Evolutionary conservation across 2,329 filamentous ascomycete species (phyloP), one percentile per base, ranked within the genome.

Genomic region (Tolypocladium inflatum): DNA sequence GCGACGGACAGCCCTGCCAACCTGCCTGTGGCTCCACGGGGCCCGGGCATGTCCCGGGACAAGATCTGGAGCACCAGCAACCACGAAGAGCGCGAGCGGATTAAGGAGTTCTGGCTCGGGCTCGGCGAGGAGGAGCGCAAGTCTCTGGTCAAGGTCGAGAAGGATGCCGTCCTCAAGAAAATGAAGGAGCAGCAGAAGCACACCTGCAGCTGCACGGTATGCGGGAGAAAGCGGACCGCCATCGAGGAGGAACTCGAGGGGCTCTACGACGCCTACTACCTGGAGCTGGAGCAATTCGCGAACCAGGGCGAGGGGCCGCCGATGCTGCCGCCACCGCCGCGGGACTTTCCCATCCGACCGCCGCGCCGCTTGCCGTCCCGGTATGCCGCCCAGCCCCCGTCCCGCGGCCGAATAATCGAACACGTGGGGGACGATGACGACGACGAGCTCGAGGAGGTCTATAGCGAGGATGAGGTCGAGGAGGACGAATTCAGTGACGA

Each of bases 151-250:
- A 97, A 97, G 74, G 93, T 99, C 37, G 94, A 99, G 75, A 99
- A 99, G 76, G 93, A 99, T 74, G 93, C 94, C 9, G 94, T 99
- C 0, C 77, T 99, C 58, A 91, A 90, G 70, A 99, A 99, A 79
- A 99, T 99, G 94, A 99, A 99, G 80, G 94, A 99, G 74, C 94
- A 99, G 74, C 94, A 99, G 73, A 97, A 97, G 74, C 92, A 97
- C 72, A 97, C 93, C 2, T 99, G 94, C 78, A 97, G 92, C 72
- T 99, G 94, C 74, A 95, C 91, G 5, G 93, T 99, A 45, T 99
- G 94, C 73, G 94, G 94, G 56, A 85, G 94, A 64, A 99, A 99
- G 77, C 86, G 94, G 57, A 96, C 89, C 15, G 94, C 94, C 43
- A 99, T 99, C 65, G 94, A 99, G 74, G 94, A 99, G 75, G 94